Evolutionary conservation across 306 rosid genomes (phyloP), one percentile per base, ranked within the genome.

Genomic region (Prosopis cineraria): DNA sequence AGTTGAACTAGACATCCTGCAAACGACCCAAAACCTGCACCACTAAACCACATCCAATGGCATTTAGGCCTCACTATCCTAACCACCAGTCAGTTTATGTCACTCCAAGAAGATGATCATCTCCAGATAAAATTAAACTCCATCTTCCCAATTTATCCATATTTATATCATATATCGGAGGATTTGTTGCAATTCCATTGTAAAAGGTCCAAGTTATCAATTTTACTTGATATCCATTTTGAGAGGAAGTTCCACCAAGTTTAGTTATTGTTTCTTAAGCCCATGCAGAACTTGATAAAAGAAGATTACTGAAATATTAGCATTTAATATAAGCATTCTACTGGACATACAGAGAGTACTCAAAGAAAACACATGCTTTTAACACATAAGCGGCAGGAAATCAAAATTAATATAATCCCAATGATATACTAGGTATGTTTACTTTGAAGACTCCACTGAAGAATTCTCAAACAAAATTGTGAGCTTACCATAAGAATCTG

Each of bases 401-500:
- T 63, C 58, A 55, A 24, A 65, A 24, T 0, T 10, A 63, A 55
- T 44, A 31, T 6, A 40, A 85, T 73, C 77, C 75, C 71, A 34
- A 67, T 55, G 34, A 48, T 36, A 43, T 50, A 48, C 3, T 43
- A 53, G 78, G 62, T 20, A 36, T 78, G 36, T 44, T 88, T 90
- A 84, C 84, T 83, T 72, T 43, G 83, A 86, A 63, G 84, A 82
- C 79, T 79, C 84, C 83, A 27, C 79, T 73, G 70, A 84, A 80
- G 75, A 77, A 64, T 69, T 87, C 79, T 68, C 80, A 41, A 91
- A 74, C 88, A 89, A 79, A 77, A 78, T 83, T 65, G 84, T 84
- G 50, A 83, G 80, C 80, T 89, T 88, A 82, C 91, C 85, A 75
- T 84, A 89, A 40, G 92, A 84, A 82, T 88, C 89, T 78, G 84